These are phyloP conservation scores for Pseudogymnoascus sp. DNA, from an alignment of 2,329 filamentous ascomycete species.

Conservation along the genomic window DNA sequence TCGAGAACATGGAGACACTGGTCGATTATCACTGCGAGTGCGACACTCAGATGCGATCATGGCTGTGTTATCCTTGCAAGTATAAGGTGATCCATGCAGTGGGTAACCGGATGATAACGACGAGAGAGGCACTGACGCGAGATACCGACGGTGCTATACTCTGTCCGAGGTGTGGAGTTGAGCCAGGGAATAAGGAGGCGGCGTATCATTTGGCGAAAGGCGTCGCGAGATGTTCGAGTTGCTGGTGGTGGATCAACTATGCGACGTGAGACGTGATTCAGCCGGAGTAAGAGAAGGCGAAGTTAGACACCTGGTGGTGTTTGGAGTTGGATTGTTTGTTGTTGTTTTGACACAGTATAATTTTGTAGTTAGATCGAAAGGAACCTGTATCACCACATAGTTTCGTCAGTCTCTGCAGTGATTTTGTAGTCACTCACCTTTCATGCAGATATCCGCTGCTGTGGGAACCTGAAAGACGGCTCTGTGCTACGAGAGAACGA, in stretches of 20 bases:
- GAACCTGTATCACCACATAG: neutral
- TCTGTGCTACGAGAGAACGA: neutral
- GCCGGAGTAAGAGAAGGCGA: neutral
- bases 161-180: neutral
- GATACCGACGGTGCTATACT: neutral
- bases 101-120: neutral
- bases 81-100: neutral
- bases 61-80: neutral
- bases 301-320: neutral
- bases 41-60: neutral
- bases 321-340: neutral
- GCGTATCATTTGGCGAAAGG: neutral
- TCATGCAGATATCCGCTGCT: neutral
- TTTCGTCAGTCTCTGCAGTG: neutral
- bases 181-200: neutral
- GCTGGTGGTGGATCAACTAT: neutral
- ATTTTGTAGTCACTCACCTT: neutral
- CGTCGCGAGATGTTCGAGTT: neutral
- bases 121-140: neutral
- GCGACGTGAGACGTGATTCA: neutral
- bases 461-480: neutral
- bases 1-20: neutral
- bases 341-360: neutral
- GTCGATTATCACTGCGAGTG: neutral
- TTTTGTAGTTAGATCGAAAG: neutral